Base-by-base conservation (phyloP, 2,329 filamentous ascomycete genomes). In the Microdochium trichocladiopsis region DNA sequence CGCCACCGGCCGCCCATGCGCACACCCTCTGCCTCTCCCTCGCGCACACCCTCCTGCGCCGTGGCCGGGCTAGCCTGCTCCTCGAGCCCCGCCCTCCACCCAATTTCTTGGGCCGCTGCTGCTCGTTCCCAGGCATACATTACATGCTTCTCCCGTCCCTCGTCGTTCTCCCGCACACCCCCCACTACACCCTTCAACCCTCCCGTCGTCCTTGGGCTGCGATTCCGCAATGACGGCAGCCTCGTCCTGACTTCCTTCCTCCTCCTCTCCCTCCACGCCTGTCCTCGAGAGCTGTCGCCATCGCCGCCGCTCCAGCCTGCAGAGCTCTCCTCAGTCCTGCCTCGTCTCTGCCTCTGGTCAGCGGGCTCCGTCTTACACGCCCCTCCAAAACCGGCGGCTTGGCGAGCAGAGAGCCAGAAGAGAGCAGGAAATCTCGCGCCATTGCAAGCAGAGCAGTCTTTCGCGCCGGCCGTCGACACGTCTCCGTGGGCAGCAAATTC, bases 121-220 rank as follows among this genome's bases (percentile, higher is more conserved):
- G 41, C 41, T 45, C 41, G 16, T 45, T 45, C 41, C 41, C 41
- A 45, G 41, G 41, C 41, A 45, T 45, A 45, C 41, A 45, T 45
- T 45, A 45, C 41, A 45, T 45, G 18, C 41, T 18, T 45, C 41
- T 16, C 41, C 41, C 41, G 41, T 45, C 41, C 41, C 41, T 45
- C 41, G 41, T 45, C 41, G 4, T 45, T 18, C 41, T 45, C 41
- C 41, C n/a, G 21, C 41, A 45, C 41, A 45, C 41, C 41, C 41
- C 41, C 41, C 41, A 45, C 41, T 45, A 45, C 41, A 45, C 41
- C 33, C 41, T 45, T 45, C 41, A 45, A 45, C 16, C 41, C 41
- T 45, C 41, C 41, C 41, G 18, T 45, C 41, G n/a, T 45, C 41
- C 41, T 45, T 18, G 41, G 41, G 41, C 41, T 45, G 41, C 41